Evolutionary conservation across 2,329 filamentous ascomycete genomes (phyloP).

Genomic region (Malbranchea zuffiana): DNA sequence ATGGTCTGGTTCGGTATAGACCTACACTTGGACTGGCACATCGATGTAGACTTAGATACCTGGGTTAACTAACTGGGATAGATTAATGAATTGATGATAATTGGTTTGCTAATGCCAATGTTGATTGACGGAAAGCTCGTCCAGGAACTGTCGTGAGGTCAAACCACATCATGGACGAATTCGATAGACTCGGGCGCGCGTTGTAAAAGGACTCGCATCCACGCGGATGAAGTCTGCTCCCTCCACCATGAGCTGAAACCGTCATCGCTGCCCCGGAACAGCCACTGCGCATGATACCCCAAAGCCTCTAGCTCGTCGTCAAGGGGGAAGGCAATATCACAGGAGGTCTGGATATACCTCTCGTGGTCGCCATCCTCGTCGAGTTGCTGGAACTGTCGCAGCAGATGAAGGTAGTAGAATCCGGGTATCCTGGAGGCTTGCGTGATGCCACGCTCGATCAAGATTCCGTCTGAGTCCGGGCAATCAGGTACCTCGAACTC

Average conservation of each 20-base stretch:
- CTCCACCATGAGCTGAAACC: background rate
- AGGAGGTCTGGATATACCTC: conserved; percentile 1
- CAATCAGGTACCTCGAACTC: background rate
- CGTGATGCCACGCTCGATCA: background rate
- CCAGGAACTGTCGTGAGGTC: conserved; percentile 10
- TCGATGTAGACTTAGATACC: too few species aligned
- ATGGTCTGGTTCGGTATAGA: too few species aligned
- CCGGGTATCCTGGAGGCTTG: background rate
- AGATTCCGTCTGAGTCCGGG: conserved; percentile 1
- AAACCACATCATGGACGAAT: background rate
- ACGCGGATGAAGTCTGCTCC: conserved; percentile 1
- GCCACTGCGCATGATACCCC: background rate
- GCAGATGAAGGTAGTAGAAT: background rate
- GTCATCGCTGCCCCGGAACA: background rate
- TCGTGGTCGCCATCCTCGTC: conserved; percentile 2
- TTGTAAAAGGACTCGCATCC: background rate
- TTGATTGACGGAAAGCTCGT: too few species aligned
- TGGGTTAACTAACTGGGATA: too few species aligned
- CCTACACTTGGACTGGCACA: too few species aligned
- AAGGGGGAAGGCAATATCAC: background rate
- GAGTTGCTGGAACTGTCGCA: conserved; percentile 1
- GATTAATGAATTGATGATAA: too few species aligned
- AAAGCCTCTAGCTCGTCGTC: background rate
- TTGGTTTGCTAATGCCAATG: too few species aligned
- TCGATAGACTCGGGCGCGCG: background rate